Conservation (phyloP, 768 basidiomycete genomes). For the Epithele typhae region DNA sequence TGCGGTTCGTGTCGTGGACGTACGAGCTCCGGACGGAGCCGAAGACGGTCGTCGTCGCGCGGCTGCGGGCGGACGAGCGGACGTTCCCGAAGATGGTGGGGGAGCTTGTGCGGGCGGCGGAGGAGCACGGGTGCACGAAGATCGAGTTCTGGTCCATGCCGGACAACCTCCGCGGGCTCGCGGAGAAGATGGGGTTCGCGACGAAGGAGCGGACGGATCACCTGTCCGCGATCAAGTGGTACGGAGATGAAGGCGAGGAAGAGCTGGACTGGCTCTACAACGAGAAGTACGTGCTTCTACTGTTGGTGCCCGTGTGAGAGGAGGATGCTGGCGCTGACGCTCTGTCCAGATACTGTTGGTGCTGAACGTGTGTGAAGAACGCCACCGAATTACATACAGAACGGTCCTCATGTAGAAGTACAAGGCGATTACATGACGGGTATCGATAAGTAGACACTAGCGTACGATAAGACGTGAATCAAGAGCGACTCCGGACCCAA, state of each 20-base stretch:
- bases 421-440: no score
- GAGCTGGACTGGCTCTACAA: constrained; percentile 15
- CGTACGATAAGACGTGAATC: no score
- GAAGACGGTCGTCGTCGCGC: constrained; percentile 10
- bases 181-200: constrained; percentile 7
- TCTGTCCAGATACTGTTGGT: neutral
- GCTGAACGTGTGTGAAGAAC: neutral
- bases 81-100: constrained; percentile 12
- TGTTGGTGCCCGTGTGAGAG: neutral
- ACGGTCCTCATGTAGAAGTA: neutral
- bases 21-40: constrained; percentile 5
- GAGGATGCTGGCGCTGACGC: neutral
- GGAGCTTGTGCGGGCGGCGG: constrained; percentile 7
- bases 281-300: constrained; percentile 10
- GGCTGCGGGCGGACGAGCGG: constrained; percentile 11
- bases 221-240: constrained; percentile 18
- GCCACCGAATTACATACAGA: neutral
- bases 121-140: constrained; percentile 8
- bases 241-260: constrained; percentile 10
- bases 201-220: constrained; percentile 11
- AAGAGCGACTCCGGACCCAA: no score
- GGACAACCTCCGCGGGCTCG: constrained; percentile 3
- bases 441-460: no score
- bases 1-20: constrained; percentile 14
- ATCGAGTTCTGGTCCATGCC: constrained; percentile 15